Evolutionary conservation across 805 yeast genomes (phyloP).

Genomic region (Starmerella khaoyaiensis): DNA sequence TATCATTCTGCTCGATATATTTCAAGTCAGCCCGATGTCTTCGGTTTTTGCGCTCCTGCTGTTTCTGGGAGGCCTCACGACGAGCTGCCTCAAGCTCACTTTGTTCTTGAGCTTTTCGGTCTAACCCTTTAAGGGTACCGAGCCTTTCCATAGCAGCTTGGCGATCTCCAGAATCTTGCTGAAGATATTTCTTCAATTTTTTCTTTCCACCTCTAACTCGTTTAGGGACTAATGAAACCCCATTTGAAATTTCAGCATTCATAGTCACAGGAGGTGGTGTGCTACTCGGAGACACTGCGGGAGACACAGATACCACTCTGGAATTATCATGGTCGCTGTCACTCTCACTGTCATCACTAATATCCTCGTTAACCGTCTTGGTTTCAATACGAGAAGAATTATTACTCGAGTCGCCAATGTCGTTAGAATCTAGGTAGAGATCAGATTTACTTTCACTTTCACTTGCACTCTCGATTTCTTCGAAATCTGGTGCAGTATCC

Average conservation of each 20-base stretch:
- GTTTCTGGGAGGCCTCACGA: slow-evolving; percentile 28
- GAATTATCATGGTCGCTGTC: slow-evolving; percentile 1
- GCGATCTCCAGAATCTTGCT: slow-evolving; percentile 86
- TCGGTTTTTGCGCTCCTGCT: slow-evolving; percentile 31
- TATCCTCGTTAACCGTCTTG: background rate
- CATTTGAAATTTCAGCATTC: too few relatives aligned
- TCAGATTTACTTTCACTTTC: slow-evolving; percentile 18
- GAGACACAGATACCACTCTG: background rate
- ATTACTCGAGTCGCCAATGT: background rate
- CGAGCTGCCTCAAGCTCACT: slow-evolving; percentile 29
- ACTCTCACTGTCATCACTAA: background rate
- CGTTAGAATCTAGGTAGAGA: slow-evolving; percentile 7
- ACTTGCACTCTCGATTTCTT: slow-evolving; percentile 7
- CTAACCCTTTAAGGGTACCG: slow-evolving; percentile 61
- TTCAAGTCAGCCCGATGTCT: slow-evolving; percentile 36
- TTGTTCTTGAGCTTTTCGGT: slow-evolving; percentile 29
- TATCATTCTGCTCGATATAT: slow-evolving; percentile 27
- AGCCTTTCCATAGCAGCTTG: slow-evolving; percentile 59
- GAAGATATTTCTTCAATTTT: slow-evolving; percentile 68
- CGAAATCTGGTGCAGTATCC: slow-evolving; percentile 19
- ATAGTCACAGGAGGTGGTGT: too few relatives aligned
- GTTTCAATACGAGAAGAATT: background rate
- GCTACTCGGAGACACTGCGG: background rate
- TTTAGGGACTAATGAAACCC: slow-evolving; percentile 1
- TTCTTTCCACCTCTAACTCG: slow-evolving; percentile 72